Conservation (phyloP, 2,329 filamentous ascomycete genomes). For the Diplocarpon rosae region DNA sequence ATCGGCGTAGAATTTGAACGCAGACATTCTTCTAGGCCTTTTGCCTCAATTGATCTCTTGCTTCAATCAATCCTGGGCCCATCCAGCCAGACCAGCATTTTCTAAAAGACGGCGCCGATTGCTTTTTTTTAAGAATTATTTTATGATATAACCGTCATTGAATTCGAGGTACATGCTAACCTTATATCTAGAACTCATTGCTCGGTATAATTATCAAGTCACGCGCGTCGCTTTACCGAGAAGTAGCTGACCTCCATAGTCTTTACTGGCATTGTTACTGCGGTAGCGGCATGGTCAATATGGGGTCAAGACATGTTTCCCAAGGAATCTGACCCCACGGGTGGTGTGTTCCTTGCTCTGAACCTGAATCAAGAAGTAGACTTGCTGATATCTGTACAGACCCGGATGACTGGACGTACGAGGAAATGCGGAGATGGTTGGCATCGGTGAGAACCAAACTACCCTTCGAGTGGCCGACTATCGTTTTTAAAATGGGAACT, state of each 20-base stretch:
- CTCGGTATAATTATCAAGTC: conserved; percentile 40
- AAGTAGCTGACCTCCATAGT: conserved; percentile 34
- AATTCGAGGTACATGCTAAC: conserved; percentile 3
- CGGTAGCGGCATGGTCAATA: conserved; percentile 72
- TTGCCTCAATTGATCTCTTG: no score
- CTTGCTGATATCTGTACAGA: conserved; percentile 31
- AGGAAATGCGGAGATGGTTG: conserved; percentile 75
- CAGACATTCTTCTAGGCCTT: no score
- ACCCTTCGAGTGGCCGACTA: no score
- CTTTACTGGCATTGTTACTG: conserved; percentile 73
- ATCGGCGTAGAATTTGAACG: no score
- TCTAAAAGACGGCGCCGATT: no score
- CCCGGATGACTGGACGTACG: conserved; percentile 61
- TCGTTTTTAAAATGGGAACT: no score
- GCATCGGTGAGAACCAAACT: conserved; percentile 49
- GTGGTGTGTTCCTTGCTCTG: conserved; percentile 34
- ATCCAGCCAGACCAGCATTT: no score
- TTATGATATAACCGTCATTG: background rate
- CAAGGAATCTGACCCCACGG: conserved; percentile 60
- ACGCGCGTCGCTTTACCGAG: background rate
- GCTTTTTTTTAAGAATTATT: background rate
- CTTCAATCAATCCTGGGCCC: no score
- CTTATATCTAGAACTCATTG: conserved; percentile 47
- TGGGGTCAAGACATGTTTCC: conserved; percentile 80
- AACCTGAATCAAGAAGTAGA: background rate